Evolutionary conservation across 2,329 filamentous ascomycete species (phyloP), one percentile per base, ranked within the genome.

Genomic region (Trichoderma sp.): DNA sequence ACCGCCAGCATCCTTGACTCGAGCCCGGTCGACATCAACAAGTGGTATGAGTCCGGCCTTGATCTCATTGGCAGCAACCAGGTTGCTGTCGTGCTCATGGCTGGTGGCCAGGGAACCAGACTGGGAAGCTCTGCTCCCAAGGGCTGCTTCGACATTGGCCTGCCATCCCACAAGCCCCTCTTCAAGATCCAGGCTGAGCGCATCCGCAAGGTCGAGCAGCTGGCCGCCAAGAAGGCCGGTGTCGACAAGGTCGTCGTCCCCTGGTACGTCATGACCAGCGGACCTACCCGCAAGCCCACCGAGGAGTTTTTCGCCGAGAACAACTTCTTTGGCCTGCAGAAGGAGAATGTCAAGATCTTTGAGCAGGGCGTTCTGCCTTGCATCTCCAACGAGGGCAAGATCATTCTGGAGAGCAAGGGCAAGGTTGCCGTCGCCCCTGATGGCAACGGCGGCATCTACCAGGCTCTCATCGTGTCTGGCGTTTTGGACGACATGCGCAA

Each of bases 181-280:
- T 99, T 99, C 87, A 94, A 98, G 84, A 92, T 99, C 75, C 96
- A 99, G 82, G 96, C 92, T 55, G 94, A 99, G 87, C 87, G 96
- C 66, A 98, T 99, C 77, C 86, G 86, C 76, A 96, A 94, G 83
- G 83, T 97, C 10, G 92, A 98, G 82, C 82, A 89, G 75, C 84
- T 98, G 72, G 94, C 95, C 54, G 86, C 89, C 74, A 89, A 91
- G 79, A 89, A 90, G 78, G 84, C 87, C 66, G 86, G 86, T 69
- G 73, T 73, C 18, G 72, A 82, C 70, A 83, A 83, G 59, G 88
- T 89, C 54, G 84, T 91, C 37, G 90, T 98, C 52, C 96, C 96
- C 14, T 99, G 96, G 96, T 99, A 99, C 82, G 93, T 99, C 81
- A 99, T 99, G 96, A 99, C 96, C 76, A 97, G 93, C 76, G 96